Conservation (phyloP, 352 stramenopile species). For the Nothophytophthora sp. region DNA sequence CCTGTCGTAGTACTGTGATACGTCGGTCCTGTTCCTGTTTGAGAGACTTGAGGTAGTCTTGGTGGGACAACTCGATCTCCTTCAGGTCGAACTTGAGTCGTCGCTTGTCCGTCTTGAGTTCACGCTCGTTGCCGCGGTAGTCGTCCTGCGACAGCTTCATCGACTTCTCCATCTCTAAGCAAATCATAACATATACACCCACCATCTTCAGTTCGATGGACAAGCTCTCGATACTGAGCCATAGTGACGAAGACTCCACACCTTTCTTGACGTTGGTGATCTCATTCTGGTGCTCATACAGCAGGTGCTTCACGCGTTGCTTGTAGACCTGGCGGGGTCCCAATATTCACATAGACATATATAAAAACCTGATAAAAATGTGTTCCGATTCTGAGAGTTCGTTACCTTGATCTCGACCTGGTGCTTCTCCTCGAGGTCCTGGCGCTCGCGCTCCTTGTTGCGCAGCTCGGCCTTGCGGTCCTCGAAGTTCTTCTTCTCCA, state of each 20-base stretch:
- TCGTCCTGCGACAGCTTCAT: constrained; percentile 92
- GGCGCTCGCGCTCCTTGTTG: constrained; percentile 95
- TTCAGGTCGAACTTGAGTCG: constrained; percentile 82
- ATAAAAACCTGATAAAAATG: too few relatives aligned
- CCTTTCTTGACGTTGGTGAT: constrained; percentile 92
- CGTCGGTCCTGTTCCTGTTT: constrained; percentile 94
- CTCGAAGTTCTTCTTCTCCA: constrained; percentile 96
- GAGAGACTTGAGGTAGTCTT: constrained; percentile 88
- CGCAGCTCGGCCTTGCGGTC: constrained; percentile 91
- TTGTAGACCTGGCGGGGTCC: constrained; percentile 87
- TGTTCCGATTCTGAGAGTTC: too few relatives aligned
- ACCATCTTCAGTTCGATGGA: constrained; percentile 64
- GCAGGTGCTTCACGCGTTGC: constrained; percentile 95
- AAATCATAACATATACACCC: too few relatives aligned
- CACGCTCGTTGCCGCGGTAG: constrained; percentile 82
- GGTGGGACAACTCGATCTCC: constrained; percentile 84
- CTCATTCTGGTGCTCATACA: constrained; percentile 95
- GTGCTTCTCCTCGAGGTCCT: constrained; percentile 96
- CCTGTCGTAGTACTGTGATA: constrained; percentile 88
- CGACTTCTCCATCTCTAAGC: constrained; percentile 76
- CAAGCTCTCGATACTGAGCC: constrained; percentile 61
- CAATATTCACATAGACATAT: too few relatives aligned
- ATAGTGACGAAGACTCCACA: constrained; percentile 10
- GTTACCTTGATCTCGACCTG: constrained; percentile 96
- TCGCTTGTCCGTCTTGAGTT: constrained; percentile 88